Evolutionary conservation across 23 red algal species (phyloP).

Genomic region (Cyanidium caldarium): DNA sequence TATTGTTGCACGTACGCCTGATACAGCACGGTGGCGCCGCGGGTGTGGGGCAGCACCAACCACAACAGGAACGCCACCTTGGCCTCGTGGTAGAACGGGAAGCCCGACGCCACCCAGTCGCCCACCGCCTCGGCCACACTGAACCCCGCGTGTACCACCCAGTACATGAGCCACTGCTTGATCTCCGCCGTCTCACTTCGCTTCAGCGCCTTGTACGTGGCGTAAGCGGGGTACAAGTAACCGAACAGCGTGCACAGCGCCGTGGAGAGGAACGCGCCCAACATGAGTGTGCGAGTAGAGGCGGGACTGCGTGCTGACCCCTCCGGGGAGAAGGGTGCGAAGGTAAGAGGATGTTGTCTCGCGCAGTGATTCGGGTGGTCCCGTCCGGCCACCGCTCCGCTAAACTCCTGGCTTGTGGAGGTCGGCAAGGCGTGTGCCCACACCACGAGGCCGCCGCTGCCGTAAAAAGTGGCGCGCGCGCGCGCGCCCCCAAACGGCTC

Average conservation of each 20-base stretch:
- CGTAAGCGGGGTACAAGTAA: constrained; percentile 44
- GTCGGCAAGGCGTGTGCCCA: no score
- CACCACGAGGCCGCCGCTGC: no score
- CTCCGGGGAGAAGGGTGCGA: no score
- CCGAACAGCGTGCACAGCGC: constrained; percentile 5
- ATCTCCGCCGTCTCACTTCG: constrained; percentile 23
- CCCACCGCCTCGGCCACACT: constrained; percentile 16
- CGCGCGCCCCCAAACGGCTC: no score
- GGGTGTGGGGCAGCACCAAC: constrained; percentile 36
- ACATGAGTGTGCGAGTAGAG: background rate
- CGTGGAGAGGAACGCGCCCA: background rate
- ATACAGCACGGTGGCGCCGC: constrained; percentile 32
- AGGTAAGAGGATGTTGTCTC: no score
- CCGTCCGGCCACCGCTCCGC: no score
- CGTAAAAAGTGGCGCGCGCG: no score
- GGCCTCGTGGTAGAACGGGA: constrained; percentile 41
- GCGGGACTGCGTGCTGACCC: no score
- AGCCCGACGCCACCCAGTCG: constrained; percentile 12
- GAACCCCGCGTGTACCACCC: constrained; percentile 26
- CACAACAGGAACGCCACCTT: constrained; percentile 37
- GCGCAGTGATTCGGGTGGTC: no score
- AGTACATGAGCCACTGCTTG: constrained; percentile 37
- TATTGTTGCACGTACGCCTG: constrained; percentile 31
- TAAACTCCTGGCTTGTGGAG: no score
- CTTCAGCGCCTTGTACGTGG: constrained; percentile 45